Evolutionary conservation across 495 filamentous ascomycete genomes (phyloP), one percentile per base, ranked within the genome.

Genomic region (Hamigera avellanea): DNA sequence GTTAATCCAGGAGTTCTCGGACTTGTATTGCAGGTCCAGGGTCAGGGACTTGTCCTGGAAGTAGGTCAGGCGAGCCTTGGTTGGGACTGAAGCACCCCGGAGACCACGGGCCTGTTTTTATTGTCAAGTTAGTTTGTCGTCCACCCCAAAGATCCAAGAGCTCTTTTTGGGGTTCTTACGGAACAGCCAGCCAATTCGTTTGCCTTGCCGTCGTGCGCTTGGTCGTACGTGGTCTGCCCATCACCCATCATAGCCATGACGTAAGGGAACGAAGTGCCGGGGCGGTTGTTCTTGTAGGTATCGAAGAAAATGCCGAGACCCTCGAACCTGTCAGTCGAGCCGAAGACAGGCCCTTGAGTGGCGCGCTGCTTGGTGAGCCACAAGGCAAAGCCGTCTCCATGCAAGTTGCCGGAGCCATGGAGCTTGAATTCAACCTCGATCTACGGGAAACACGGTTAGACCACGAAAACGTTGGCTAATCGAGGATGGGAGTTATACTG

Each of bases 241-340:
- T 99, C 91, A 33, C 81, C 91, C 52, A 94, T 69, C 91, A 96
- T 95, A 34, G 93, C 93, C 86, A 95, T 93, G 47, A 99, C 82
- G 49, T 95, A 96, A 26, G 93, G 93, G 61, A 99, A 99, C 15
- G 93, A 80, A 13, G 81, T 79, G 8, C 93, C 93, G 7, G 93
- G 93, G 13, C 93, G 78, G 67, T 94, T 93, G 66, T 99, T 99
- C 77, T 99, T 99, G 69, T 99, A 99, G 32, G 93, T 99, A 55
- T 99, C 93, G 64, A 99, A 78, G 71, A 99, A 95, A 52, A 99
- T 72, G 27, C 91, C 93, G 10, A 99, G 73, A 9, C 93, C 93
- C 50, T 96, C 91, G 47, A 96, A 99, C 32, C 74, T 73, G 60
- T 99, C 93, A 12, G 70, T 71, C 23, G 71, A 76, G 12, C 93